phyloP scores from a whole-genome alignment of 495 filamentous ascomycete genomes.

The Filosporella fistucella region DNA sequence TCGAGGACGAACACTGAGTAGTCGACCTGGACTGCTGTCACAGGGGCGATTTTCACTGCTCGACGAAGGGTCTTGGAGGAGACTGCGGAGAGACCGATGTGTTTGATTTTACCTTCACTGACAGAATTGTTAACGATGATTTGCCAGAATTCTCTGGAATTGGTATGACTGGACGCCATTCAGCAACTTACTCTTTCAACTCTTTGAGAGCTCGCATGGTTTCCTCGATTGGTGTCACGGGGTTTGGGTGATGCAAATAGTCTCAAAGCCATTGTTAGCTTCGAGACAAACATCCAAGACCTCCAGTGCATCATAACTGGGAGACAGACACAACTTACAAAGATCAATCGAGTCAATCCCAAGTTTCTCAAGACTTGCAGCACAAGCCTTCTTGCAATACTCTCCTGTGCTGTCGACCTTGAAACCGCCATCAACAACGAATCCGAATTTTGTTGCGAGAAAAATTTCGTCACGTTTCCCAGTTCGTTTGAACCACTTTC shows the following conservation, averaged over 20 bases:
- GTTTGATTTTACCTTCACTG: slow-evolving; percentile 50
- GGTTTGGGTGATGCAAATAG: slow-evolving; percentile 49
- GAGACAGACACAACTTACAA: slow-evolving; percentile 19
- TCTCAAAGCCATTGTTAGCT: slow-evolving; percentile 12
- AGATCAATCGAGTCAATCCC: slow-evolving; percentile 49
- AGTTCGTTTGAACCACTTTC: slow-evolving; percentile 48
- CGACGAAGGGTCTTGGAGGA: slow-evolving; percentile 50
- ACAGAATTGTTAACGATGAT: slow-evolving; percentile 49
- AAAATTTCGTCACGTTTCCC: slow-evolving; percentile 50
- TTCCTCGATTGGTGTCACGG: slow-evolving; percentile 54
- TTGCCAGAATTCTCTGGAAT: background rate
- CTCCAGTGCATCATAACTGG: background rate
- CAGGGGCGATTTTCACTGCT: slow-evolving; percentile 53
- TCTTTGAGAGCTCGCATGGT: slow-evolving; percentile 45
- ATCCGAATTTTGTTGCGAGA: slow-evolving; percentile 47
- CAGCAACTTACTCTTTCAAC: slow-evolving; percentile 19
- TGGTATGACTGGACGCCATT: background rate
- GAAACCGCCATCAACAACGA: slow-evolving; percentile 11
- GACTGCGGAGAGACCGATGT: slow-evolving; percentile 55
- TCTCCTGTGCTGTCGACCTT: slow-evolving; percentile 24
- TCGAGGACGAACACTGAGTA: slow-evolving; percentile 55
- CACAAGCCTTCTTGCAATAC: slow-evolving; percentile 28
- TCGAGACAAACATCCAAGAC: background rate
- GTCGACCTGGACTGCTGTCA: slow-evolving; percentile 59
- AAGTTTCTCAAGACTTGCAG: slow-evolving; percentile 41